Evolutionary conservation across 148 eudicot genomes (phyloP).

Genomic region (Rhododendron vialii): DNA sequence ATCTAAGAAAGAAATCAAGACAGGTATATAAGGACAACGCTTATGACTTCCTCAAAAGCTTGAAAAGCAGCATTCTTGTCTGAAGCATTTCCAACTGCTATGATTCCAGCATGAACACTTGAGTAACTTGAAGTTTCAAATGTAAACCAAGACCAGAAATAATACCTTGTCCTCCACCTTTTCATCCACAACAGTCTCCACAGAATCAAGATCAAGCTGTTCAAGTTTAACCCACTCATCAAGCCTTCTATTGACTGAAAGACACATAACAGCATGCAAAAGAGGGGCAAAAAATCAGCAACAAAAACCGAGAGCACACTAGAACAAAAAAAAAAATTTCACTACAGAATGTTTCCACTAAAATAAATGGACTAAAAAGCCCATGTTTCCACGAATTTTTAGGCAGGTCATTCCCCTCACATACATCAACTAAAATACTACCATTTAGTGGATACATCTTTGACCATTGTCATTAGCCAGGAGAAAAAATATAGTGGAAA

Average conservation of each 20-base stretch:
- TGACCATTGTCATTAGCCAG: no score
- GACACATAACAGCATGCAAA: not conserved
- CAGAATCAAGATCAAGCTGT: slow-evolving; percentile 94
- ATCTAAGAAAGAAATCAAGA: no score
- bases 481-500: not conserved
- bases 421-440: not conserved
- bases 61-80: not conserved
- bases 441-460: no score
- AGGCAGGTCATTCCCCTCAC: not conserved
- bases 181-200: slow-evolving; percentile 90
- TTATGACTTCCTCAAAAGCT: not conserved
- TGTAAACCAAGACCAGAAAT: not conserved
- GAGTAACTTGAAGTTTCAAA: slow-evolving; percentile 4
- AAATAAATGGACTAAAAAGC: not conserved
- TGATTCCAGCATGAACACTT: not conserved
- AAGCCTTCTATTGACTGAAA: slow-evolving; percentile 89
- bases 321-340: not conserved
- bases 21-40: no score
- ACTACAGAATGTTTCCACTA: not conserved
- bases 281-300: not conserved
- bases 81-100: not conserved
- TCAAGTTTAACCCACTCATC: slow-evolving; percentile 98
- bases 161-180: slow-evolving; percentile 97
- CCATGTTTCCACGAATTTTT: not conserved
- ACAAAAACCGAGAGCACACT: not conserved